These are phyloP conservation scores for Aureobasidium sp. DNA, from an alignment of 2,329 filamentous ascomycete species.

Conservation along the genomic window DNA sequence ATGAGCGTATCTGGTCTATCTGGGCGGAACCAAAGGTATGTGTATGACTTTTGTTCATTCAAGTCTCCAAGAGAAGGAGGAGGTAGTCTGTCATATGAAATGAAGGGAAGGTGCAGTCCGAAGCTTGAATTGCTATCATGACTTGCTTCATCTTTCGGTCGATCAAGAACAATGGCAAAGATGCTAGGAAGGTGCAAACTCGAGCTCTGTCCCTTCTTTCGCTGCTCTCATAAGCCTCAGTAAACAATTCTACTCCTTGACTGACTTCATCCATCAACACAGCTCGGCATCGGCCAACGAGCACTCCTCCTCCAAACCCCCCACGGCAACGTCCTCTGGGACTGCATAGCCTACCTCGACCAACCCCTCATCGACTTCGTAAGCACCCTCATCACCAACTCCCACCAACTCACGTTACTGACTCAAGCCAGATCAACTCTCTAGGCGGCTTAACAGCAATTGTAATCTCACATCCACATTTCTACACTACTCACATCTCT, in stretches of 20 bases:
- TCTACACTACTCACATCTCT: constrained; percentile 65
- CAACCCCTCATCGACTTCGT: constrained; percentile 46
- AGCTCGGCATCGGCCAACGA: constrained; percentile 67
- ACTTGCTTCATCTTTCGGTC: neutral
- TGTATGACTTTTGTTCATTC: neutral
- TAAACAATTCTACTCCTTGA: neutral
- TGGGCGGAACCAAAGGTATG: constrained; percentile 33
- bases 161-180: neutral
- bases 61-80: neutral
- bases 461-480: constrained; percentile 61
- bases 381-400: neutral
- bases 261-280: neutral
- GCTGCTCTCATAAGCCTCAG: no score
- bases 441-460: constrained; percentile 63
- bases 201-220: neutral
- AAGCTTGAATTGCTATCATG: neutral
- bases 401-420: neutral
- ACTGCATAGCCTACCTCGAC: constrained; percentile 64
- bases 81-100: neutral
- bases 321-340: constrained; percentile 68
- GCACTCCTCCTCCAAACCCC: constrained; percentile 59
- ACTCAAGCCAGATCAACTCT: constrained; percentile 36
- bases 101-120: no score
- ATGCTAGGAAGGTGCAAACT: neutral
- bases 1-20: constrained; percentile 38